Conservation (phyloP, 345 rosid genomes). For the Streptanthus diversifolius region DNA sequence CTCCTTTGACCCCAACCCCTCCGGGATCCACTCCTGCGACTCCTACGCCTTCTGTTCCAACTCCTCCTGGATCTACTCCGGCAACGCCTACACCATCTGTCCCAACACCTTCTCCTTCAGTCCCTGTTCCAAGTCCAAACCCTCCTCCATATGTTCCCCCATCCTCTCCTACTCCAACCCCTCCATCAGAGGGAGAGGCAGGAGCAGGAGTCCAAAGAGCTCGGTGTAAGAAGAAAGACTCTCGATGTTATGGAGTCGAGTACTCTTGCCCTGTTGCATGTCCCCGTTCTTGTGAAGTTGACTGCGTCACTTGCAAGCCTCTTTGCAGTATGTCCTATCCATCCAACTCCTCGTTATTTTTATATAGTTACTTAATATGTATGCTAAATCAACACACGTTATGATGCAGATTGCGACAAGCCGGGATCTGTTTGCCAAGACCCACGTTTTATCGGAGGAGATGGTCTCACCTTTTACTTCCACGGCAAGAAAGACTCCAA, state of each 20-base stretch:
- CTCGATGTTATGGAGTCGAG: slow-evolving; percentile 44
- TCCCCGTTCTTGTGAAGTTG: slow-evolving; percentile 50
- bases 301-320: slow-evolving; percentile 61
- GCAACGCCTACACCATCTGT: too few relatives aligned
- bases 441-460: slow-evolving; percentile 66
- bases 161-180: neutral
- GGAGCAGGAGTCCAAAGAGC: slow-evolving; percentile 32
- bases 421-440: slow-evolving; percentile 66
- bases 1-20: slow-evolving; percentile 22
- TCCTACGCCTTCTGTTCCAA: neutral
- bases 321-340: slow-evolving; percentile 46
- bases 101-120: neutral
- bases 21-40: neutral
- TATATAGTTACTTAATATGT: neutral
- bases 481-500: slow-evolving; percentile 60
- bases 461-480: slow-evolving; percentile 68
- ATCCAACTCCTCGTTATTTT: neutral
- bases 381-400: neutral
- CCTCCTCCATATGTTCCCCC: too few relatives aligned
- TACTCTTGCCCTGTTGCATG: slow-evolving; percentile 46
- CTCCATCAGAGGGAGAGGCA: slow-evolving; percentile 18
- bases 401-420: slow-evolving; percentile 46
- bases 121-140: neutral
- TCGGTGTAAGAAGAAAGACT: slow-evolving; percentile 38
- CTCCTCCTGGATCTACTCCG: neutral